Evolutionary conservation across 2,329 filamentous ascomycete species (phyloP), one percentile per base, ranked within the genome.

Genomic region (Aspergillus puulaauensis): DNA sequence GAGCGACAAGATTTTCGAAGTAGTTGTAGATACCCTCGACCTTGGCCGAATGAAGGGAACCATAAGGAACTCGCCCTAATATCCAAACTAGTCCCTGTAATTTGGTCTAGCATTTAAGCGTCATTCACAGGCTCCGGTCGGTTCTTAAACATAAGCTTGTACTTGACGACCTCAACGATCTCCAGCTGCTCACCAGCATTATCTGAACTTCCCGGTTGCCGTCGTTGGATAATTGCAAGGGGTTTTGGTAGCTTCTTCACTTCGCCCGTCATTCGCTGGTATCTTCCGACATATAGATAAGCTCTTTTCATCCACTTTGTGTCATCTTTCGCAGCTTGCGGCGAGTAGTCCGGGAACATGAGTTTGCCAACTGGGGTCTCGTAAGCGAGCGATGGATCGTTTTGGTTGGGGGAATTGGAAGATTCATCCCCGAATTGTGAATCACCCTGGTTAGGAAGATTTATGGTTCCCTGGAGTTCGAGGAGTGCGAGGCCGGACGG

Each of bases 401-500:
- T 47, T 23, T 56, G 27, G 12, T 61, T 50, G 17, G 52, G 40
- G 6, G 58, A 56, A 8, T 60, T 5, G 69, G 49, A 21, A 70
- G 61, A 24, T 72, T 63, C 52, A 77, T 65, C 9, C 4, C 66
- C 61, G 23, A 75, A 68, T n/a, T 71, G 65, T 24, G 68, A 35
- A 8, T 68, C 60, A n/a, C 63, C 66, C 31, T 72, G 64, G 2
- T 76, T 62, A 7, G 91, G 87, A 1, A 92, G 80, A 73, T 96
- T 93, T 76, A 99, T 88, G 14, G 86, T 91, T 60, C 93, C 95
- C 79, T 99, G 95, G 14, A 99, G 85, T 77, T 98, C 95, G 57
- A 99, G 81, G 46, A 99, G 82, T 17, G 93, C 93, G 41, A 97
- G 84, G 51, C 95, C 95, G 0, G 90, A 87, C 0, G 95, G 95